Percentiles rank a stretch among this genome's conserved stretches.
phyloP scores from a whole-genome alignment of 2,329 filamentous ascomycete species.

The Zymoseptoria crescenta region DNA sequence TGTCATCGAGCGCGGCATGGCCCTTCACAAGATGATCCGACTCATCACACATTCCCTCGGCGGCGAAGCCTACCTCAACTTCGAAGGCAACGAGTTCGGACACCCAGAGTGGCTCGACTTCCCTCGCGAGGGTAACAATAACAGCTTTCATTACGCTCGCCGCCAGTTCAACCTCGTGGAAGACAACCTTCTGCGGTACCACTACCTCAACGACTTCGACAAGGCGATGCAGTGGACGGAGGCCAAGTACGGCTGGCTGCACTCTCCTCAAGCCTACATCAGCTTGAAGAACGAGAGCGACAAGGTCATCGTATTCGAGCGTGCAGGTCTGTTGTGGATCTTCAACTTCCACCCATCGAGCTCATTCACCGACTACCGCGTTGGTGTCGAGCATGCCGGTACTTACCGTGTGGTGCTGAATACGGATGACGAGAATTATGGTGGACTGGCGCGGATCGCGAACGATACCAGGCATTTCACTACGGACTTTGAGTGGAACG shows the following conservation, averaged over 20 bases:
- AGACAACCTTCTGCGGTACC: slow-evolving; percentile 76
- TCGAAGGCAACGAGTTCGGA: slow-evolving; percentile 97
- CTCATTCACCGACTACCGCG: slow-evolving; percentile 86
- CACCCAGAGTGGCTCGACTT: slow-evolving; percentile 99
- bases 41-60: slow-evolving; percentile 85
- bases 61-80: slow-evolving; percentile 96
- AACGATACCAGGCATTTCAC: slow-evolving; percentile 86
- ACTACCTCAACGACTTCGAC: slow-evolving; percentile 90
- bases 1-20: slow-evolving; percentile 81
- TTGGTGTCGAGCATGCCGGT: slow-evolving; percentile 76
- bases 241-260: slow-evolving; percentile 84
- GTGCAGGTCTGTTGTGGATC: slow-evolving; percentile 80
- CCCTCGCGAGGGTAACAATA: slow-evolving; percentile 64
- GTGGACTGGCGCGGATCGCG: slow-evolving; percentile 70
- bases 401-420: slow-evolving; percentile 84
- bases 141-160: slow-evolving; percentile 43
- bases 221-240: slow-evolving; percentile 82
- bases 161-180: slow-evolving; percentile 90
- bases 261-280: slow-evolving; percentile 77
- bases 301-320: slow-evolving; percentile 93
- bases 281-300: slow-evolving; percentile 88
- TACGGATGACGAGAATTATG: slow-evolving; percentile 67
- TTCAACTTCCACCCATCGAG: slow-evolving; percentile 89
- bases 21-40: slow-evolving; percentile 95
- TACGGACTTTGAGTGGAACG: slow-evolving; percentile 83